Percentiles rank a stretch among this genome's conserved stretches.
Conservation (phyloP, 129 eudicot species). For the Helichrysum umbraculigerum region DNA sequence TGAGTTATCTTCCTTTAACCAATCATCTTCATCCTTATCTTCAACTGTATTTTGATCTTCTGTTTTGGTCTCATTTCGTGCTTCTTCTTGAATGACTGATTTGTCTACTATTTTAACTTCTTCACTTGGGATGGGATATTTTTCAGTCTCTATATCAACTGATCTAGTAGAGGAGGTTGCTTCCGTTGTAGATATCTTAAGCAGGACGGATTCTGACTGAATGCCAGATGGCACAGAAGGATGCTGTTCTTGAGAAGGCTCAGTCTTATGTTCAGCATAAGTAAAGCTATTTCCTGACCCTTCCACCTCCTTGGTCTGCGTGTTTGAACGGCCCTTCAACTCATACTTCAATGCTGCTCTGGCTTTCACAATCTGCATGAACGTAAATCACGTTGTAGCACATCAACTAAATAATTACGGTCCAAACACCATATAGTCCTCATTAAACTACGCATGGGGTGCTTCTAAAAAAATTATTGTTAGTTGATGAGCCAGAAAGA, state of each 20-base stretch:
- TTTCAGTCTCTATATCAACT: slow-evolving; percentile 36
- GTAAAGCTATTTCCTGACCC: slow-evolving; percentile 23
- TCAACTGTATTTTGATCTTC: slow-evolving; percentile 19
- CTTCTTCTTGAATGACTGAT: slow-evolving; percentile 49
- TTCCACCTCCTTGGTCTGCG: slow-evolving; percentile 41
- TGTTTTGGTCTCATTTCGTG: slow-evolving; percentile 24
- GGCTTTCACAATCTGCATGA: slow-evolving; percentile 73
- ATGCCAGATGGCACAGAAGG: neutral
- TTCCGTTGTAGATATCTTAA: neutral
- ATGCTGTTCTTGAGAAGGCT: slow-evolving; percentile 17
- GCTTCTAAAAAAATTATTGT: neutral
- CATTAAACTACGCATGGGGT: neutral
- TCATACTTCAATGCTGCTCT: slow-evolving; percentile 67
- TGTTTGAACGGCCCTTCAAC: slow-evolving; percentile 36
- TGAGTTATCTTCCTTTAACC: slow-evolving; percentile 76
- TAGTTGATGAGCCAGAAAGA: neutral
- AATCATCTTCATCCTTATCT: slow-evolving; percentile 81
- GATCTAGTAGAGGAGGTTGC: neutral
- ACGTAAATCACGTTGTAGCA: neutral
- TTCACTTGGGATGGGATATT: slow-evolving; percentile 40
- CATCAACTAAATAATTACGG: neutral
- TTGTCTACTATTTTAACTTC: slow-evolving; percentile 61
- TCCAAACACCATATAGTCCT: neutral
- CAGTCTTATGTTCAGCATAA: slow-evolving; percentile 37
- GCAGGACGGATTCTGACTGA: slow-evolving; percentile 1